phyloP scores from a whole-genome alignment of 202 grass and related monocot genomes.

The Saccharum hybrid region DNA sequence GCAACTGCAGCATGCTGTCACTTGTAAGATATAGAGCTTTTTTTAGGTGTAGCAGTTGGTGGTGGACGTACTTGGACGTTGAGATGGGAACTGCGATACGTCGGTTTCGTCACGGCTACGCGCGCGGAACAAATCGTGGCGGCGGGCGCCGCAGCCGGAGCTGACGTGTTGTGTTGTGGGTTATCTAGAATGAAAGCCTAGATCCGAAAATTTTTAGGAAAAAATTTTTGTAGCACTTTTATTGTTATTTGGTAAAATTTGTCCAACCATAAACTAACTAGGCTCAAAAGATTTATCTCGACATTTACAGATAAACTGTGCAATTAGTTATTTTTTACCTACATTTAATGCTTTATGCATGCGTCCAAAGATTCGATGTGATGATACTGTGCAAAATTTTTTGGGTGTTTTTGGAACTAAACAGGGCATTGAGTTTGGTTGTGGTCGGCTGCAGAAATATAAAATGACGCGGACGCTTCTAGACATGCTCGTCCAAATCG shows the following conservation, averaged over 20 bases:
- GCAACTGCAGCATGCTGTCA: background rate
- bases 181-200: constrained; percentile 28
- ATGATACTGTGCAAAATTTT: too few relatives aligned
- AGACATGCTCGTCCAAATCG: constrained; percentile 7
- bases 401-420: too few relatives aligned
- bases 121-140: background rate
- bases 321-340: too few relatives aligned
- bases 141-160: background rate
- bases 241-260: too few relatives aligned
- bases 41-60: background rate
- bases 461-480: background rate
- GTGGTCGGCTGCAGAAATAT: background rate
- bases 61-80: background rate
- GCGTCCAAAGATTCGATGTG: too few relatives aligned
- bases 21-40: background rate
- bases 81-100: background rate
- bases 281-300: too few relatives aligned
- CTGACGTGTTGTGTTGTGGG: background rate
- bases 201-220: too few relatives aligned
- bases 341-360: too few relatives aligned
- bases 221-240: too few relatives aligned
- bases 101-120: constrained; percentile 12
- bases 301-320: too few relatives aligned
- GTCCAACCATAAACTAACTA: too few relatives aligned
- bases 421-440: too few relatives aligned